phyloP scores from a whole-genome alignment of 495 filamentous ascomycete genomes.

The Saxophila tyrrhenica region DNA sequence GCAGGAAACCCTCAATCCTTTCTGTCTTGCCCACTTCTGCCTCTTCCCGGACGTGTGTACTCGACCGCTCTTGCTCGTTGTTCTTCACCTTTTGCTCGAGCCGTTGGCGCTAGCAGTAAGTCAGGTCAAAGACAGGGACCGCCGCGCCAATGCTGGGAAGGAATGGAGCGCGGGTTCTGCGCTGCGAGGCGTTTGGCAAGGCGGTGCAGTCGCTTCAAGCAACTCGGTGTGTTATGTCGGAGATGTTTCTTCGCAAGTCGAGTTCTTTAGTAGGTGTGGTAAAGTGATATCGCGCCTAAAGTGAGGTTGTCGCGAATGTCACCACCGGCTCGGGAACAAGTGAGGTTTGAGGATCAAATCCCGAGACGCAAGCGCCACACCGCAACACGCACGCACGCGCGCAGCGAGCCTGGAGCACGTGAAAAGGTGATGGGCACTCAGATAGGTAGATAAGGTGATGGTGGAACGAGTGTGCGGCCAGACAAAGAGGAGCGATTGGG shows the following conservation, averaged over 20 bases:
- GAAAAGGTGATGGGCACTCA: too few species aligned
- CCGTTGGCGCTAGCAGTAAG: not conserved
- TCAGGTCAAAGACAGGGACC: not conserved
- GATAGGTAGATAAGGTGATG: too few species aligned
- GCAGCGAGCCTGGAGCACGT: too few species aligned
- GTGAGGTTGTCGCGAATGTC: too few species aligned
- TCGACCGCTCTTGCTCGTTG: not conserved
- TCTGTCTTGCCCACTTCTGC: too few species aligned
- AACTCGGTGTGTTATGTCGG: too few species aligned
- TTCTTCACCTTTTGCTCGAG: too few species aligned
- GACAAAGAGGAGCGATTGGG: not conserved
- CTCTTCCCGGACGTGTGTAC: not conserved
- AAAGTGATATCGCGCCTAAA: too few species aligned
- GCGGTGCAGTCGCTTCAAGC: too few species aligned
- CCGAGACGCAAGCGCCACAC: not conserved
- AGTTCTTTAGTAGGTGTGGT: not conserved
- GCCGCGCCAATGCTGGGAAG: constrained; percentile 1
- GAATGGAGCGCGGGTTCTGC: not conserved
- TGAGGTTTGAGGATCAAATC: not conserved
- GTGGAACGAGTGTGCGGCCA: not conserved
- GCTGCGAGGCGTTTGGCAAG: not conserved
- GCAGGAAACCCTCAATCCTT: not conserved
- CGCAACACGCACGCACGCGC: too few species aligned
- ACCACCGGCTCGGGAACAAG: not conserved
- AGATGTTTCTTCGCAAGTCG: not conserved